phyloP scores from a whole-genome alignment of 31 red algal genomes.

The Odonthalia washingtoniensis region DNA sequence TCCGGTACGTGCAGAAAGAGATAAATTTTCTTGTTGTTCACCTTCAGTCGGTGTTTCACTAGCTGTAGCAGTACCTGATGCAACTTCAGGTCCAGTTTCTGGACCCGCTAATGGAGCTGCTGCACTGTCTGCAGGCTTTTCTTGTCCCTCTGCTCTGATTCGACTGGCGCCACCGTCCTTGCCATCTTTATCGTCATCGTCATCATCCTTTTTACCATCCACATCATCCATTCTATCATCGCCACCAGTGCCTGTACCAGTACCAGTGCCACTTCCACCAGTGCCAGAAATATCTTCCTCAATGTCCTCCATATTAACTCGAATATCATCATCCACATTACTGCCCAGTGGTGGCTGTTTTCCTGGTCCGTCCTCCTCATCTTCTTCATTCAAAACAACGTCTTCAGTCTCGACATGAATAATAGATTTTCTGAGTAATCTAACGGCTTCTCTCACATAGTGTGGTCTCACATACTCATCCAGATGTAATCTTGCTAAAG shows the following conservation, averaged over 20 bases:
- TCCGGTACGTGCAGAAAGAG: background rate
- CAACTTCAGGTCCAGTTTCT: background rate
- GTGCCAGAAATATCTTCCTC: background rate
- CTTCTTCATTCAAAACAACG: conserved; percentile 87
- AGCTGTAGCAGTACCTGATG: background rate
- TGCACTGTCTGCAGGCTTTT: background rate
- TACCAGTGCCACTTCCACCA: background rate
- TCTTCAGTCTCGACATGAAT: conserved; percentile 98
- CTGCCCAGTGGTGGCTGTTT: conserved; percentile 16
- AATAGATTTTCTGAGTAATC: conserved; percentile 95
- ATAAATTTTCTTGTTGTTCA: background rate
- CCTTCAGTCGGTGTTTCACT: background rate
- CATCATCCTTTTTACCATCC: too few species aligned
- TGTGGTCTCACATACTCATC: conserved; percentile 88
- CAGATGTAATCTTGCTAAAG: conserved; percentile 94
- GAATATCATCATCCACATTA: conserved; percentile 43
- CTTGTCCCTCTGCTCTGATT: background rate
- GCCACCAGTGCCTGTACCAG: conserved; percentile 26
- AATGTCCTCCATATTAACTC: conserved; percentile 5
- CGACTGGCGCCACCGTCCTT: background rate
- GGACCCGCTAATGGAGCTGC: background rate
- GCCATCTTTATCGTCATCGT: background rate
- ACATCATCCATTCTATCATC: conserved; percentile 60
- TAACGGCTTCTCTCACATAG: conserved; percentile 95
- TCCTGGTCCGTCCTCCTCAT: conserved; percentile 37